These are phyloP conservation scores for Neonectria neomacrospora DNA, from an alignment of 2,329 filamentous ascomycete species.

Conservation along the genomic window DNA sequence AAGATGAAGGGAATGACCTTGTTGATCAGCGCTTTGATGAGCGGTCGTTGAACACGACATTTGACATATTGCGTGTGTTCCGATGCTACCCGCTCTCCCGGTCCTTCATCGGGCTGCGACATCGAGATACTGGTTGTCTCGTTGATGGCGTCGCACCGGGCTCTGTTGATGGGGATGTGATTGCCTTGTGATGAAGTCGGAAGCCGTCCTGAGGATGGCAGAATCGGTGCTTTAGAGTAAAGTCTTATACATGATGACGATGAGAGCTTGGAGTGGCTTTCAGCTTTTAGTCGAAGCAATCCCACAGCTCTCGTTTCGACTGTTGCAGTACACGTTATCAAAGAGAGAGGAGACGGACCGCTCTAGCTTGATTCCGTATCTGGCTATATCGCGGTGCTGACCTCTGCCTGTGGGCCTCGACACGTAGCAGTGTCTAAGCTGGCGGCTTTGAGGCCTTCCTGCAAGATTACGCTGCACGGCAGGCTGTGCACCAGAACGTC, in stretches of 20 bases:
- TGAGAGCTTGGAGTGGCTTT: neutral
- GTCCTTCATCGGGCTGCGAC: neutral
- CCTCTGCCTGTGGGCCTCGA: too few species aligned
- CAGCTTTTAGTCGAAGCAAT: neutral
- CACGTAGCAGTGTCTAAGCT: neutral
- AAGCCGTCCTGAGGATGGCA: neutral
- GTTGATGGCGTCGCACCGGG: neutral
- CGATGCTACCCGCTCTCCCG: constrained; percentile 1
- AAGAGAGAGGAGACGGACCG: neutral
- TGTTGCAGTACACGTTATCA: too few species aligned
- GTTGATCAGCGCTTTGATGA: constrained; percentile 15
- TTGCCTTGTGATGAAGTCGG: neutral
- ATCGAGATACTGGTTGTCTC: neutral
- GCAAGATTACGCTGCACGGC: neutral
- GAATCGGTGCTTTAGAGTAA: neutral
- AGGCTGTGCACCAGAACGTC: neutral
- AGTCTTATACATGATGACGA: neutral
- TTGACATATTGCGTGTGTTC: constrained; percentile 4
- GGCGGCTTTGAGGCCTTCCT: neutral
- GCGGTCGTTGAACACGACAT: neutral
- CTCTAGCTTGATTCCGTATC: neutral
- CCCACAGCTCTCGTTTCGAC: too few species aligned
- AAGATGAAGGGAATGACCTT: constrained; percentile 11
- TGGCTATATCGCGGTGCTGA: neutral
- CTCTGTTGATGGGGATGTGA: neutral